Conservation (phyloP, 352 stramenopile genomes). For the Phytophthora crassamura region DNA sequence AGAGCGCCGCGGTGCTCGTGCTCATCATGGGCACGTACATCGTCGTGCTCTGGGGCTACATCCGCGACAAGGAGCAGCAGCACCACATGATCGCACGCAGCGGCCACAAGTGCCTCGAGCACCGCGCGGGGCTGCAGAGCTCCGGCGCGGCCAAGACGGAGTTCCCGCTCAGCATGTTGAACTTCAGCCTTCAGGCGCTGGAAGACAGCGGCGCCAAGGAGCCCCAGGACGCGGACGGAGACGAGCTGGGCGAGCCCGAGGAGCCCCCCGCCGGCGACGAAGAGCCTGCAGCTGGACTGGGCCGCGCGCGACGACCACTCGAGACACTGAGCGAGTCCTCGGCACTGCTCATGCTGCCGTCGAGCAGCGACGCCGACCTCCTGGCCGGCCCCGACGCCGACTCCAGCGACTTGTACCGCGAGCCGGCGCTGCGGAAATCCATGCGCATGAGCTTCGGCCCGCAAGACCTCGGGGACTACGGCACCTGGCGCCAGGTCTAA, state of each 20-base stretch:
- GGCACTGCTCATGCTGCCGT: constrained; percentile 45
- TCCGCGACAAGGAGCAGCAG: constrained; percentile 85
- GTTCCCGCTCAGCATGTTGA: constrained; percentile 36
- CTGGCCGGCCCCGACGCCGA: constrained; percentile 39
- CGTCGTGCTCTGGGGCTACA: constrained; percentile 80
- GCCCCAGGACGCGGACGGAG: constrained; percentile 7
- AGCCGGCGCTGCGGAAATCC: constrained; percentile 64
- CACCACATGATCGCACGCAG: constrained; percentile 52
- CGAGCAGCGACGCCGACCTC: constrained; percentile 39
- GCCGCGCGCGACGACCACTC: constrained; percentile 9
- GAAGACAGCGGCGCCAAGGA: constrained; percentile 24
- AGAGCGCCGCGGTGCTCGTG: constrained; percentile 73
- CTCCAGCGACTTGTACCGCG: constrained; percentile 78
- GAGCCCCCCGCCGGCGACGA: constrained; percentile 38
- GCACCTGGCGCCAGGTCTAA: constrained; percentile 50
- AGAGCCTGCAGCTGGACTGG: constrained; percentile 25
- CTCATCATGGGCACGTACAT: constrained; percentile 88
- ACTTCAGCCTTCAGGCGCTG: constrained; percentile 21
- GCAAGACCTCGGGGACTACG: constrained; percentile 51
- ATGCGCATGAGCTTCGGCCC: constrained; percentile 55
- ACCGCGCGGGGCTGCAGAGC: constrained; percentile 24
- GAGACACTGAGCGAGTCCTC: constrained; percentile 44
- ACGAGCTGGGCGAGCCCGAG: constrained; percentile 28
- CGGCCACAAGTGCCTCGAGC: constrained; percentile 49
- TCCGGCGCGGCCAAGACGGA: constrained; percentile 17